Evolutionary conservation across 2,329 filamentous ascomycete genomes (phyloP), one percentile per base, ranked within the genome.

Genomic region (Neonectria faginata): DNA sequence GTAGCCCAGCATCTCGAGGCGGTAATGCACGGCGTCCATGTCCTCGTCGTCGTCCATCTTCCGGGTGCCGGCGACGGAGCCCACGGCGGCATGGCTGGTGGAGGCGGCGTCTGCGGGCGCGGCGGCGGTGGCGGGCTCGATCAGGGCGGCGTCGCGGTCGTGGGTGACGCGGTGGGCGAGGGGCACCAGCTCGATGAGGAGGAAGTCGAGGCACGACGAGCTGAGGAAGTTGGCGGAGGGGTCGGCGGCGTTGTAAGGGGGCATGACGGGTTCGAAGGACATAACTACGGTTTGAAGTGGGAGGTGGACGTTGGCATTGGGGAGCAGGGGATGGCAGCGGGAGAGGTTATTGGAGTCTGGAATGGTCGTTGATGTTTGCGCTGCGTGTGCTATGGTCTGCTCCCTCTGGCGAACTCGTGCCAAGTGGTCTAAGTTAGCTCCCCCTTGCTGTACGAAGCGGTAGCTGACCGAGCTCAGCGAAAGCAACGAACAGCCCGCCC

Each of bases 181-280:
- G 42, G 96, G 96, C 16, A 99, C 96, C 60, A 99, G 88, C 83
- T 99, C 96, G 77, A 98, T 98, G 73, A 99, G 88, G 61, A 99
- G 88, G 73, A 99, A 91, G 80, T 99, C 96, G 74, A 99, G 89
- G 78, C 92, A 94, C 52, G 95, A 96, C 62, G 91, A 89, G 81
- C 88, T 91, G 73, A 97, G 85, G 81, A 94, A 92, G 65, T 89
- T 88, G 63, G 92, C 91, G 64, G 85, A 85, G 41, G 92, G 91
- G 80, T 97, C 93, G 69, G 86, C 86, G 71, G 89, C 84, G 79
- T 90, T 91, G 83, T 88, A 91, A 14, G 89, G 88, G 2, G 90
- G 89, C 74, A 89, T 83, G 50, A 90, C 85, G 48, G 88, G 81
- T 69, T 94, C 91, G 82, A 93, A 91, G 57, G 92, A 92, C 91